Evolutionary conservation across 352 stramenopile species (phyloP), one percentile per base, ranked within the genome.

Genomic region (Pythium sukuiense): DNA sequence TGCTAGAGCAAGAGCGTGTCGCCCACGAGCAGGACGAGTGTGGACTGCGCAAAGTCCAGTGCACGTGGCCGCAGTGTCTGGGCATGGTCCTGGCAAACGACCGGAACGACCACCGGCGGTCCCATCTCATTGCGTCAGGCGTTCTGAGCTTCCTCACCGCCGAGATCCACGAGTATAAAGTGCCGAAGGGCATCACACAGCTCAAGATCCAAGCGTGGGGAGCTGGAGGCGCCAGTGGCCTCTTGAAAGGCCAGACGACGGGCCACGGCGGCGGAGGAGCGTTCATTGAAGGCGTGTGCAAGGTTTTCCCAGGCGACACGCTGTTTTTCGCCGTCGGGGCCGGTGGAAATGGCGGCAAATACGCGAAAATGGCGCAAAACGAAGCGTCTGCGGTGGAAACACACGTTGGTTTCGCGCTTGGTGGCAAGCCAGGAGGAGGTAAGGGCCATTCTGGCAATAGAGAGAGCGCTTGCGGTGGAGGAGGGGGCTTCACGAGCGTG

Each of bases 161-260:
- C 13, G 81, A 87, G 26, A 69, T 82, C 18, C 83, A 89, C 59
- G 70, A 88, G 30, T 91, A 83, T 63, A 83, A 80, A 63, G 85
- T 93, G 9, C 81, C 85, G 0, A 81, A 80, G 13, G 85, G 85
- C 37, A 73, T 80, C 32, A 87, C 81, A 43, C 52, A 77, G 29
- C 67, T 93, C 50, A 92, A 93, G 55, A 41, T 92, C 14, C 85
- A 93, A 52, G 81, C 76, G 20, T 92, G 85, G 85, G 85, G 85
- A 24, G 83, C 68, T 5, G 85, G 85, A 16, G 85, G 83, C 13
- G 85, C 83, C n/a, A 91, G 81, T 20, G 85, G 85, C 3, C 66
- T 85, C 16, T 66, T 92, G 16, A 76, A 76, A 20, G 60, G 61
- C 13, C 82, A 90, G 54, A 76, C 61, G 7, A 64, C 78, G 11